Evolutionary conservation across 2,329 filamentous ascomycete species (phyloP).

Genomic region (Bipolaris oryzae): DNA sequence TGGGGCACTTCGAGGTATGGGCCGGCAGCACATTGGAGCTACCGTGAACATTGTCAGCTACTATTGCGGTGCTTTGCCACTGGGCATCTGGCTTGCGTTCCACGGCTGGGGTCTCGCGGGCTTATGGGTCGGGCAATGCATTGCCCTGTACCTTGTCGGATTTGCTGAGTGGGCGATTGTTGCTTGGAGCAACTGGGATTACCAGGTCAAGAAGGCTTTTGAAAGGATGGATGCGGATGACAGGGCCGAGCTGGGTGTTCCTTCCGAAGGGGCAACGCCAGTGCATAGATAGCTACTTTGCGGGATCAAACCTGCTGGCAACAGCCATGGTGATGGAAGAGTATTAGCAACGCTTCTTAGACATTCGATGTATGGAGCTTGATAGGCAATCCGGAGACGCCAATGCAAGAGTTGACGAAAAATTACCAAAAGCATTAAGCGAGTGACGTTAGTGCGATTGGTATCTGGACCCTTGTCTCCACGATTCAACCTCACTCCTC

Average conservation of each 20-base stretch:
- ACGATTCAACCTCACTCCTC: conserved; percentile 27
- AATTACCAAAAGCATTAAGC: conserved; percentile 32
- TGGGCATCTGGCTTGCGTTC: conserved; percentile 85
- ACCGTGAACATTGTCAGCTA: conserved; percentile 82
- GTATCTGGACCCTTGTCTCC: conserved; percentile 29
- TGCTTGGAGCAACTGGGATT: conserved; percentile 75
- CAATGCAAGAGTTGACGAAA: conserved; percentile 30
- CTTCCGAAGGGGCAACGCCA: conserved; percentile 29
- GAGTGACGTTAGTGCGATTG: conserved; percentile 18
- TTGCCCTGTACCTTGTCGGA: conserved; percentile 75
- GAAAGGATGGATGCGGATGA: conserved; percentile 67
- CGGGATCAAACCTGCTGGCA: background rate
- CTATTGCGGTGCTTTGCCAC: conserved; percentile 78
- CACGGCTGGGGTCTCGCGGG: conserved; percentile 82
- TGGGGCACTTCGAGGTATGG: conserved; percentile 81
- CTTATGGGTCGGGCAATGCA: conserved; percentile 83
- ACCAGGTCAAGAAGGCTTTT: conserved; percentile 73
- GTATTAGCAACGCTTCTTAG: conserved; percentile 28
- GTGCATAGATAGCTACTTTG: conserved; percentile 18
- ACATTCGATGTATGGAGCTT: conserved; percentile 30
- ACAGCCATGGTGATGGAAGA: background rate
- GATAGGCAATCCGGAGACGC: conserved; percentile 24
- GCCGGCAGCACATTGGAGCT: conserved; percentile 82
- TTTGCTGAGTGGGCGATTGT: conserved; percentile 80
- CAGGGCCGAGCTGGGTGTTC: conserved; percentile 48